Evolutionary conservation across 2,329 filamentous ascomycete genomes (phyloP), one percentile per base, ranked within the genome.

Genomic region (Geosmithia morbida): DNA sequence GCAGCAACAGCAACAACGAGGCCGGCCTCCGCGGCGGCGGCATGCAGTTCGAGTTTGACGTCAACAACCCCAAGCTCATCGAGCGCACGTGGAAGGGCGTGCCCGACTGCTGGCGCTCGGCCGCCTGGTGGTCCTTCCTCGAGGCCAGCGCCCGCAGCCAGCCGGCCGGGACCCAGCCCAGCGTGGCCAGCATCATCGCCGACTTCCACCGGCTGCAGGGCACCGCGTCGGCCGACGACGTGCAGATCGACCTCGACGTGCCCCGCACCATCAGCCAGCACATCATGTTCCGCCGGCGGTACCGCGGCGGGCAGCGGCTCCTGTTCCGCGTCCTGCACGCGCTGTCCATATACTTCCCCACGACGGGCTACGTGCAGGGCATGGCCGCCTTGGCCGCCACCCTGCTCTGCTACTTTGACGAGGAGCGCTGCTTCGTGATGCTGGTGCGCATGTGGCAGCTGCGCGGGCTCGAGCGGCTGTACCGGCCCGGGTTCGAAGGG

Each of bases 71-170:
- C n/a, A 89, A 96, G 62, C 70, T 98, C 42, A 81, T 95, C 49
- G 84, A 89, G 54, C 79, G 92, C 48, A 94, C 88, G 1, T 98
- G 92, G 92, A 98, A 98, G 61, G 92, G 92, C 29, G 95, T 98
- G 52, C 92, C 92, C 0, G 92, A 98, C 64, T 81, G 87, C 52
- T 98, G 92, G 92, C 83, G 92, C 46, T 79, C 84, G 30, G 84
- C 87, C 1, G 92, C 90, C 2, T 98, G 92, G 92, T 90, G 90
- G 66, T 87, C 88, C 3, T 98, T 98, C 60, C 74, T 98, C 26
- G 75, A 80, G 7, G 70, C 83, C 8, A 90, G 86, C 52, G 87
- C 88, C 33, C 81, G 76, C 57, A 77, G 77, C 51, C 66, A 71
- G 46, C 78, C 75, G 46, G 11, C 33, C 6, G 11, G 14, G 6